Evolutionary conservation across 2,329 filamentous ascomycete genomes (phyloP), one percentile per base, ranked within the genome.

Genomic region (Chaetothyriales sp.): DNA sequence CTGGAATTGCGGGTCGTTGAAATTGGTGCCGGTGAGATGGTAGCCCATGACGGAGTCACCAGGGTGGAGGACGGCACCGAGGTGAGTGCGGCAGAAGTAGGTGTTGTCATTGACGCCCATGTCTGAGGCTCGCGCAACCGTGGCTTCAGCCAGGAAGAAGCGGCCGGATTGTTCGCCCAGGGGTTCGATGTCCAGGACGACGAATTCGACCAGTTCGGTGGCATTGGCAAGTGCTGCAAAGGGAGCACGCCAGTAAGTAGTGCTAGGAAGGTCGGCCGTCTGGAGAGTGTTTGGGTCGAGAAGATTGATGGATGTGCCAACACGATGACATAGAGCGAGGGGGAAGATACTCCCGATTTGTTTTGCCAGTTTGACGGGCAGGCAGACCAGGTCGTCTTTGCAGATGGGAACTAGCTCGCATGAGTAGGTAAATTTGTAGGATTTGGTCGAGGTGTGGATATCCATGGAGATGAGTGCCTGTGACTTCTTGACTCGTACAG

Each of bases 1-100:
- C 60, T 95, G 88, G 59, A 84, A 88, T 59, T 93, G 78, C 8
- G 77, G 73, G 64, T 88, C 92, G 75, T 98, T 96, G 75, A 90
- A 95, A 67, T 94, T 94, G 50, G 87, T 82, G 47, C 87, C 89
- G 3, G 80, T 81, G 47, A 98, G 70, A 66, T 94, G 80, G 66
- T 95, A 98, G n/a, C 92, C 92, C 76, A 98, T 81, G 3, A 84
- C 92, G 0, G 86, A 89, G 70, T 98, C 92, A 49, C 92, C 92
- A 0, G 86, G 80, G 61, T 93, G 84, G 10, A 98, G 73, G 46
- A 95, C 75, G 50, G 79, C 79, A 45, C 90, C 92, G 5, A 98
- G 75, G 67, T 98, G 92, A 26, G 92, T 96, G 53, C 89, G 77
- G 51, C 84, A 84, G 66, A 90, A 92, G 70, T 92, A 98, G 1